Base-by-base conservation (phyloP, 805 yeast genomes). In the Lachancea sp. region DNA sequence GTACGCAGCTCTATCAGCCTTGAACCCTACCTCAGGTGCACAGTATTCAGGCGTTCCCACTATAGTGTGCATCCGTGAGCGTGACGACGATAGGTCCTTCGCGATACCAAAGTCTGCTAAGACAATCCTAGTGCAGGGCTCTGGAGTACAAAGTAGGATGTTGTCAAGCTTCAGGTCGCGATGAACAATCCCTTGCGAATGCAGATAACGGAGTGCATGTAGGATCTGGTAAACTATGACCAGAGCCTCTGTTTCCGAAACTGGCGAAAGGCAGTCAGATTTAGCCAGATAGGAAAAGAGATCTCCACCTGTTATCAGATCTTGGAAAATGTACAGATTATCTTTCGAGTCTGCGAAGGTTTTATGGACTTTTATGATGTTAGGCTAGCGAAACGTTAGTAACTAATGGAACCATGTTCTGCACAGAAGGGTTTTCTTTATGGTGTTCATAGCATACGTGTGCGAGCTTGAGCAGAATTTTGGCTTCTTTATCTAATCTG, bases 21-120 rank as follows among this genome's bases (percentile, higher is more conserved):
- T 66, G 38, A 75, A 65, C 1, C 80, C 77, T 8, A 80, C 77
- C 50, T 80, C 87, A 0, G 88, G 88, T 1, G 88, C 87, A 42
- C 79, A 71, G 50, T 80, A 80, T 52, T 80, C 87, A 0, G 81
- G 78, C 0, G 87, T 80, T 2, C 81, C 81, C 1, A 74, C 79
- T 0, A 73, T 64, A 0, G 80, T 71, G 29, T 63, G 66, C 67
- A 74, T 69, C 40, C 77, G 57, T 42, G 63, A 51, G 20, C 44
- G 58, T 2, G 61, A 54, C 0, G 52, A 37, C 5, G 55, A 46
- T 15, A 55, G 29, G 12, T 59, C 51, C 48, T 65, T 70, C 2
- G 77, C 74, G 29, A 72, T 71, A 0, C 89, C 89, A 60, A 83
- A 82, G 60, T 83, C 90, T 8, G 84, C 83, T 18, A 82, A 54